Percentiles rank a stretch among this genome's conserved stretches.
phyloP scores from a whole-genome alignment of 805 yeast genomes.

The Huiozyma sinensis region DNA sequence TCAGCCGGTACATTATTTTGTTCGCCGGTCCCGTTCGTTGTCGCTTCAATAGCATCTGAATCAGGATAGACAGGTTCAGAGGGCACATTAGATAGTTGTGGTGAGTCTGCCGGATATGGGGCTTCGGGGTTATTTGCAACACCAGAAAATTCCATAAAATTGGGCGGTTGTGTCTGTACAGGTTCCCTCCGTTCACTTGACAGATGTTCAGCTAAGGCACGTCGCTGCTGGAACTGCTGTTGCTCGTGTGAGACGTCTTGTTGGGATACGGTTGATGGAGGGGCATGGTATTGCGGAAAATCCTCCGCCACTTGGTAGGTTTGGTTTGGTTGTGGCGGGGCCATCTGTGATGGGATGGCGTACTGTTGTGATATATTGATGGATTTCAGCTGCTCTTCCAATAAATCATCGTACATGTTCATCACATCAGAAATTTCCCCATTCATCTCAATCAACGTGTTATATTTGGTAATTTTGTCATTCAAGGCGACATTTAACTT shows the following conservation, averaged over 20 bases:
- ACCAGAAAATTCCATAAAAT: no score
- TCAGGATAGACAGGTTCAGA: constrained; percentile 25
- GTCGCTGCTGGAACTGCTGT: neutral
- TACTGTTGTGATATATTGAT: constrained; percentile 28
- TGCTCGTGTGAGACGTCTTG: no score
- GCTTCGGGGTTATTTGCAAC: neutral
- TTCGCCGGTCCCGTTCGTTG: neutral
- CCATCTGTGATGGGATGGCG: constrained; percentile 17
- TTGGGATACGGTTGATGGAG: neutral
- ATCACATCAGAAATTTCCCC: constrained; percentile 67
- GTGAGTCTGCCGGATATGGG: neutral
- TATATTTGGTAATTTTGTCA: constrained; percentile 51
- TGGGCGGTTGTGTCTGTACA: no score
- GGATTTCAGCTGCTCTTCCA: constrained; percentile 45
- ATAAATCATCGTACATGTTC: constrained; percentile 62
- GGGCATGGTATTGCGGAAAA: neutral
- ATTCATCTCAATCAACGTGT: constrained; percentile 58
- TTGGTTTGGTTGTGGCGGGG: constrained; percentile 10
- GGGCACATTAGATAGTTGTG: constrained; percentile 6
- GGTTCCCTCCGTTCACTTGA: no score
- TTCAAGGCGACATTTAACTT: constrained; percentile 52
- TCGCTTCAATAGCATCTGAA: constrained; percentile 12
- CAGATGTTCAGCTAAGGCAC: neutral
- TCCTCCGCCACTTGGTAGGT: neutral
- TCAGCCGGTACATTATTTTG: constrained; percentile 8